phyloP scores from a whole-genome alignment of 2,329 filamentous ascomycete species.

The Neocucurbitaria cava region DNA sequence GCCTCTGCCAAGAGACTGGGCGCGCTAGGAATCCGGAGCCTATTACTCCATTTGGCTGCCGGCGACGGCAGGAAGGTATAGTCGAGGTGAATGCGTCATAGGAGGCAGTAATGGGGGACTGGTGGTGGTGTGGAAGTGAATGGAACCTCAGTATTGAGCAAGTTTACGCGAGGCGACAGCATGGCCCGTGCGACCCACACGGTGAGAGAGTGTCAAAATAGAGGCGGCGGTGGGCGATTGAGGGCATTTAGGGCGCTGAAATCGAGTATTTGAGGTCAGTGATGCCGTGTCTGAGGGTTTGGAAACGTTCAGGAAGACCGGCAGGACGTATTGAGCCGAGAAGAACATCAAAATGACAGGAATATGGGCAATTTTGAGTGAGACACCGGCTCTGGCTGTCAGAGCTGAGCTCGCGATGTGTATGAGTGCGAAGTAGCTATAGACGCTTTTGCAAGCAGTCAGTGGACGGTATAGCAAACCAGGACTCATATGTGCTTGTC shows the following conservation, averaged over 20 bases:
- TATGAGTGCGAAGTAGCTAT: no score
- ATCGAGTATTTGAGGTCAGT: neutral
- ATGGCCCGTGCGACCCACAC: constrained; percentile 14
- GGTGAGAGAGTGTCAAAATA: neutral
- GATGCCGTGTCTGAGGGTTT: neutral
- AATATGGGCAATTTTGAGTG: no score
- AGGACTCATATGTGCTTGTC: no score
- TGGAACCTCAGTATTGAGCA: constrained; percentile 1
- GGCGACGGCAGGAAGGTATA: constrained; percentile 10
- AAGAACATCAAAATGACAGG: no score
- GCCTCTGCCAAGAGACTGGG: no score
- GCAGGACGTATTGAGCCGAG: no score
- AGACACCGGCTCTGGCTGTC: no score
- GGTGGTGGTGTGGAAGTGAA: constrained; percentile 5
- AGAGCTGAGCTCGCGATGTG: no score
- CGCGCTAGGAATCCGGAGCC: no score
- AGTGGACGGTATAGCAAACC: no score
- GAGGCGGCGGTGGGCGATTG: neutral
- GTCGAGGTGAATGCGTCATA: constrained; percentile 1
- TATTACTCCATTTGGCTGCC: no score
- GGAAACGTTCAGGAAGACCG: neutral
- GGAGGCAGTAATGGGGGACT: constrained; percentile 5
- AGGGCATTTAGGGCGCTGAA: neutral
- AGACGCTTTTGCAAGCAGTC: no score
- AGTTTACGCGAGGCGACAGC: neutral